Base-by-base conservation (phyloP, 148 eudicot genomes). In the Chenopodium suecicum region DNA sequence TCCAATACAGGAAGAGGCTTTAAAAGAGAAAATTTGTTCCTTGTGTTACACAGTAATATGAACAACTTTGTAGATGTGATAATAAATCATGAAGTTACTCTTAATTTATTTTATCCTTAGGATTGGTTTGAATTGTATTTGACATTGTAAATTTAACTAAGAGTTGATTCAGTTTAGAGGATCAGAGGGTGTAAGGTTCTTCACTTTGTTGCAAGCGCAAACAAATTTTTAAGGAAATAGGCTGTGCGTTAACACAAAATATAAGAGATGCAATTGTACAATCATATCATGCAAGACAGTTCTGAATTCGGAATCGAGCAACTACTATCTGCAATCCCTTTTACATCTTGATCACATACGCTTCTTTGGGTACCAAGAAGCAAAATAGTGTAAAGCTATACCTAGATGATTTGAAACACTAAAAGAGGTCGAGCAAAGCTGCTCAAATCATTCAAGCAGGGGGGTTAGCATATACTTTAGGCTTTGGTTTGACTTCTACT, bases 401-500 rank as follows among this genome's bases (percentile, higher is more conserved):
- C 86, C 83, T 68, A 79, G 14, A 79, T 41, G 22, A 52, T 7
- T 67, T 23, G 25, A 75, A 65, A 70, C 20, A 47, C 79, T 80
- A 80, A 52, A 67, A 31, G 2, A 65, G n/a, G 32, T 32, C 8
- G 37, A 75, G 79, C 70, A 34, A 80, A 76, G 71, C 76, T 32
- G 70, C 23, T 69, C 22, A 66, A 56, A 54, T 66, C 34, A 48
- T 56, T 92, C 87, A 91, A 50, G 97, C 82, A 19, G 94, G 78
- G 60, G 98, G 91, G 77, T 91, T 93, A 34, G 94, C 87, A 74
- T 83, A 85, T 16, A 87, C 89, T 89, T 92, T 95, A 37, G 99
- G 99, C 86, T 95, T 95, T 62, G 99, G 98, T 85, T 95, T 95
- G 76, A 94, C 99, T 91, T 95, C 99, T 56, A 90, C 91, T 88